These are phyloP conservation scores for Cercospora zeina DNA, from an alignment of 2,329 filamentous ascomycete genomes.

Conservation along the genomic window DNA sequence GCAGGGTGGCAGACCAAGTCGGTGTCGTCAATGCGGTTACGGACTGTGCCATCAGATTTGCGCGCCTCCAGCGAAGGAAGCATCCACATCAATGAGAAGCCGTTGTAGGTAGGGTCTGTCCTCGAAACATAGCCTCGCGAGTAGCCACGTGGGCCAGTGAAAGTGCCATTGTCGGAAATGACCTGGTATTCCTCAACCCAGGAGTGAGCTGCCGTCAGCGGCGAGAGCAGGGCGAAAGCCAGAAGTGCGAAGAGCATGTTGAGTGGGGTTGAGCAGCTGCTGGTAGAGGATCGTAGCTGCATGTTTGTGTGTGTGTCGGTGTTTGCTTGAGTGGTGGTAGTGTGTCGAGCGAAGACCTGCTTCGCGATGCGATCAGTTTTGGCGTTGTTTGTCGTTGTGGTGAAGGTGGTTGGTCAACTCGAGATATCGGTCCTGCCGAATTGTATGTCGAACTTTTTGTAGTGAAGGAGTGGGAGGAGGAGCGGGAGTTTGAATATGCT, in stretches of 20 bases:
- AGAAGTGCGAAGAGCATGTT: slow-evolving; percentile 20
- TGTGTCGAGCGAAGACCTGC: slow-evolving; percentile 25
- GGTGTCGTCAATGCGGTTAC: slow-evolving; percentile 51
- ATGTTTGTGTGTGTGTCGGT: slow-evolving; percentile 12
- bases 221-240: slow-evolving; percentile 33
- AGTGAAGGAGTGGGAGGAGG: slow-evolving; percentile 12
- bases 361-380: slow-evolving; percentile 22
- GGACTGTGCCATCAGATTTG: slow-evolving; percentile 38
- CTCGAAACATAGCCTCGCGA: slow-evolving; percentile 69
- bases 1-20: slow-evolving; percentile 64
- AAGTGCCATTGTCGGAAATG: slow-evolving; percentile 71
- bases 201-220: slow-evolving; percentile 60
- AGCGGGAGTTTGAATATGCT: slow-evolving; percentile 14
- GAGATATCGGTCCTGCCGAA: slow-evolving; percentile 27
- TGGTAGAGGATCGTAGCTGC: slow-evolving; percentile 11
- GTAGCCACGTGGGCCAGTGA: slow-evolving; percentile 70
- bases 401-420: slow-evolving; percentile 25
- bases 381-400: slow-evolving; percentile 20
- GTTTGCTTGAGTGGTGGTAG: not conserved
- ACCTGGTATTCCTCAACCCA: slow-evolving; percentile 79
- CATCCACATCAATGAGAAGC: slow-evolving; percentile 62
- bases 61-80: slow-evolving; percentile 54
- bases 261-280: slow-evolving; percentile 18
- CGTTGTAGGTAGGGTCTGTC: slow-evolving; percentile 56
- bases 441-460: slow-evolving; percentile 15